Evolutionary conservation across 345 rosid species (phyloP).

Genomic region (Brassica napus): DNA sequence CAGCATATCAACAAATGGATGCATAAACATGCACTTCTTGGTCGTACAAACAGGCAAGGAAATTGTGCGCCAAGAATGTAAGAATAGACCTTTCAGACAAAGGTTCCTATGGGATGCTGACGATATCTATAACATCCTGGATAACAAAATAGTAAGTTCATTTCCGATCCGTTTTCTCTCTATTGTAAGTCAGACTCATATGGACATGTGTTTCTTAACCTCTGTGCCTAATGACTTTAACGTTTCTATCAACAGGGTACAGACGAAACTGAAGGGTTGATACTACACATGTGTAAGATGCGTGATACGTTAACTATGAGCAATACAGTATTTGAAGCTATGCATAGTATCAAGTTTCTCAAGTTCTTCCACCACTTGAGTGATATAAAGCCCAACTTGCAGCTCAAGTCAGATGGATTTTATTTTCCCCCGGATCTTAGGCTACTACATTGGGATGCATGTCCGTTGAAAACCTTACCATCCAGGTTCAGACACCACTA

Average conservation of each 20-base stretch:
- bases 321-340: not conserved
- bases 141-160: not conserved
- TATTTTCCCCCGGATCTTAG: not conserved
- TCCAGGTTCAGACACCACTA: not conserved
- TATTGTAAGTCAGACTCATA: not conserved
- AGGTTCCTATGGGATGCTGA: slow-evolving; percentile 12
- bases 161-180: not conserved
- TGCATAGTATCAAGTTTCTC: not conserved
- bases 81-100: not conserved
- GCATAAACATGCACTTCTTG: slow-evolving; percentile 18
- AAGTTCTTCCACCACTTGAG: slow-evolving; percentile 4
- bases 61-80: slow-evolving; percentile 21
- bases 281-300: slow-evolving; percentile 20
- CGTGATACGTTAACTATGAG: not conserved
- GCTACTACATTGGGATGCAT: slow-evolving; percentile 28
- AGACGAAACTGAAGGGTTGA: not conserved
- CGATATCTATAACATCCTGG: not conserved
- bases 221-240: not conserved
- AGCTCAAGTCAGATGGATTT: too few relatives aligned
- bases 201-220: not conserved
- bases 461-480: not conserved
- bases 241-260: slow-evolving; percentile 22
- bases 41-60: not conserved
- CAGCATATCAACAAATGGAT: not conserved
- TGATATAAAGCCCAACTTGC: too few relatives aligned